Percentiles rank a stretch among this genome's conserved stretches.
These are phyloP conservation scores for Picocystis salinarum DNA, from an alignment of 139 green algal genomes.

Conservation along the genomic window DNA sequence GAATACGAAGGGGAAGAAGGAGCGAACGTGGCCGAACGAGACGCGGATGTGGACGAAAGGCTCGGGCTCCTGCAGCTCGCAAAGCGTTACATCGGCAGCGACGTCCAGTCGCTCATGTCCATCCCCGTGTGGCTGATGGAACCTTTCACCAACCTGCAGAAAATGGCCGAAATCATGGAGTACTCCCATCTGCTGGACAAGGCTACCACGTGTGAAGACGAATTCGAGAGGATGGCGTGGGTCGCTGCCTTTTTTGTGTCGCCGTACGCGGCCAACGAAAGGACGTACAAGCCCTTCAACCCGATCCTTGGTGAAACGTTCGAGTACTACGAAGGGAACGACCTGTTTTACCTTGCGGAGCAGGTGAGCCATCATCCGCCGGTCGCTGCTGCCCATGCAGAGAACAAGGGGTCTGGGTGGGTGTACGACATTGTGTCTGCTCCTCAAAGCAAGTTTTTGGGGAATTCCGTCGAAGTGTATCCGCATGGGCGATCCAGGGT, in stretches of 20 bases:
- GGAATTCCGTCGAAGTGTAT: conserved; percentile 88
- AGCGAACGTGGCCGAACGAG: not conserved
- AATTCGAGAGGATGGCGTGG: conserved; percentile 53
- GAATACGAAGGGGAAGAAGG: no score
- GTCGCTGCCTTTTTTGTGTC: conserved; percentile 75
- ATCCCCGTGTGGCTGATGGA: conserved; percentile 95
- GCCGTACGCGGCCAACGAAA: conserved; percentile 63
- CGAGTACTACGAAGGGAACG: conserved; percentile 43
- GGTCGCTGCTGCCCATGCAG: conserved; percentile 65
- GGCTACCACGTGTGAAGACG: conserved; percentile 53
- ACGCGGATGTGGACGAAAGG: not conserved
- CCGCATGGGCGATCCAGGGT: conserved; percentile 60
- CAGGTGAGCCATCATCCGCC: conserved; percentile 88
- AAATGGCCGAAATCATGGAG: conserved; percentile 95
- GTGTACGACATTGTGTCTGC: conserved; percentile 84
- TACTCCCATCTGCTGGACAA: conserved; percentile 77
- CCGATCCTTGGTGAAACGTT: conserved; percentile 96
- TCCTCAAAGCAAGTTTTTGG: conserved; percentile 88
- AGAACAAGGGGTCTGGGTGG: conserved; percentile 49
- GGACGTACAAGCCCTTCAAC: conserved; percentile 98
- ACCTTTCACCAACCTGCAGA: conserved; percentile 90
- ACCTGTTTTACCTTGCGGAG: conserved; percentile 68
- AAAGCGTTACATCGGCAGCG: not conserved
- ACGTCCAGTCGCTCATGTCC: conserved; percentile 55
- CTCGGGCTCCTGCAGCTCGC: not conserved